Evolutionary conservation across 176 grass and related monocot genomes (phyloP).

Genomic region (Alloteropsis semialata): DNA sequence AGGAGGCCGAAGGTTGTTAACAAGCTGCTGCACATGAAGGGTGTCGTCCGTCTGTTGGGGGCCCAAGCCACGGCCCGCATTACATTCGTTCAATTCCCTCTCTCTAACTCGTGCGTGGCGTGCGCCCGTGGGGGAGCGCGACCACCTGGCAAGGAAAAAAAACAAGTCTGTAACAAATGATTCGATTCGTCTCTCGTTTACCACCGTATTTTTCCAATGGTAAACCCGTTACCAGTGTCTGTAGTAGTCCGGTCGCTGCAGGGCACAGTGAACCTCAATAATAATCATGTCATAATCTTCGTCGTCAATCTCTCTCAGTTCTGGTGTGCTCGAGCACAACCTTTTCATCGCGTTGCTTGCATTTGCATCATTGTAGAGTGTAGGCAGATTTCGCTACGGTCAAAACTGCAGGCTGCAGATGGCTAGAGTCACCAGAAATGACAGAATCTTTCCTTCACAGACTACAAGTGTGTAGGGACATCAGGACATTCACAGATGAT

Average conservation of each 20-base stretch:
- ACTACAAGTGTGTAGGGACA: neutral
- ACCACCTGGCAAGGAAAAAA: constrained; percentile 35
- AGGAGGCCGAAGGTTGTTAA: constrained; percentile 38
- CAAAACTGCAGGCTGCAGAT: neutral
- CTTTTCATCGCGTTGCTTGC: neutral
- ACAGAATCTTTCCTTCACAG: neutral
- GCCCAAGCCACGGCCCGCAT: constrained; percentile 18
- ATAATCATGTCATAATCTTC: constrained; percentile 37
- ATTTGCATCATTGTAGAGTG: too few species aligned
- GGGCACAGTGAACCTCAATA: constrained; percentile 46
- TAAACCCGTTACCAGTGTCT: constrained; percentile 65
- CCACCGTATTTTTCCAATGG: constrained; percentile 79
- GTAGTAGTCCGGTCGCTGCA: constrained; percentile 61
- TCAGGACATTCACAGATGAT: neutral
- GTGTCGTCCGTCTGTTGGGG: constrained; percentile 52
- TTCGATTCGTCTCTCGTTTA: constrained; percentile 75
- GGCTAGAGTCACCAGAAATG: neutral
- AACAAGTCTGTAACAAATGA: constrained; percentile 63
- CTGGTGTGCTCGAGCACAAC: neutral
- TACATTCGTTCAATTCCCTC: constrained; percentile 72
- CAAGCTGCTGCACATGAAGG: constrained; percentile 54
- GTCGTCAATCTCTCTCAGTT: neutral
- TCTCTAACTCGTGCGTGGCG: constrained; percentile 54
- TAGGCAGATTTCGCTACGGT: too few species aligned
- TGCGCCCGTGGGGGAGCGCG: constrained; percentile 43